Conservation (phyloP, 2,329 filamentous ascomycete genomes). For the Orbilia javanica region DNA sequence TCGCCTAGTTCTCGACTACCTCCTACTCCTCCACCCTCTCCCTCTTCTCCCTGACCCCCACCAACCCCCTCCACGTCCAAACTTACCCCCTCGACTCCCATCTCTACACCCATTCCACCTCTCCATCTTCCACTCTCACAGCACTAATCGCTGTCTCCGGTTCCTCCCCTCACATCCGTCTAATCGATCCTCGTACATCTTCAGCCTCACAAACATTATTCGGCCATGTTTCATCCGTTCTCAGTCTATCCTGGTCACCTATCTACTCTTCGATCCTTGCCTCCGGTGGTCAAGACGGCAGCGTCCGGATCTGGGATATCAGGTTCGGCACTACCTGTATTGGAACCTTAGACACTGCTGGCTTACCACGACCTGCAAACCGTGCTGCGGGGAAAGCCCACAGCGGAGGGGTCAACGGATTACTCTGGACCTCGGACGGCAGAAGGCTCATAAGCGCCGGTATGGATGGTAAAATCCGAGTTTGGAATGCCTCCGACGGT, state of each 20-base stretch:
- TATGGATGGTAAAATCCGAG: conserved; percentile 84
- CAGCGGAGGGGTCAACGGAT: conserved; percentile 82
- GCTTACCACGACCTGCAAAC: conserved; percentile 64
- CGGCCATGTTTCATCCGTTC: conserved; percentile 75
- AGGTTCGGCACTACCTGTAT: conserved; percentile 81
- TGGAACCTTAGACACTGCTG: conserved; percentile 79
- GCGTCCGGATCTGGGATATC: conserved; percentile 87
- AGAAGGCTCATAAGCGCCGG: conserved; percentile 81
- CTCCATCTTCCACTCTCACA: conserved; percentile 46
- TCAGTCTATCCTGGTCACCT: conserved; percentile 84
- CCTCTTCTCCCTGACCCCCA: conserved; percentile 34
- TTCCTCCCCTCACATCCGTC: conserved; percentile 83
- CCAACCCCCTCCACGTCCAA: conserved; percentile 11
- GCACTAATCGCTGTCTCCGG: conserved; percentile 89
- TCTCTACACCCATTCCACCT: conserved; percentile 53
- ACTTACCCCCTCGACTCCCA: conserved; percentile 50
- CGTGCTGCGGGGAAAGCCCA: conserved; percentile 74
- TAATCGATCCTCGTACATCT: conserved; percentile 88
- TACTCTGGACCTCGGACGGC: conserved; percentile 86
- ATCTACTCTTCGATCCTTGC: conserved; percentile 82
- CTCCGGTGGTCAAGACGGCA: conserved; percentile 86
- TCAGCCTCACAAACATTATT: conserved; percentile 79
- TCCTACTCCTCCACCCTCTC: conserved; percentile 51
- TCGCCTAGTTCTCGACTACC: conserved; percentile 46
- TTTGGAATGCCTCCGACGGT: conserved; percentile 85